These are phyloP conservation scores for Rhodomyrtus psidioides DNA, from an alignment of 441 rosid species.

Conservation along the genomic window DNA sequence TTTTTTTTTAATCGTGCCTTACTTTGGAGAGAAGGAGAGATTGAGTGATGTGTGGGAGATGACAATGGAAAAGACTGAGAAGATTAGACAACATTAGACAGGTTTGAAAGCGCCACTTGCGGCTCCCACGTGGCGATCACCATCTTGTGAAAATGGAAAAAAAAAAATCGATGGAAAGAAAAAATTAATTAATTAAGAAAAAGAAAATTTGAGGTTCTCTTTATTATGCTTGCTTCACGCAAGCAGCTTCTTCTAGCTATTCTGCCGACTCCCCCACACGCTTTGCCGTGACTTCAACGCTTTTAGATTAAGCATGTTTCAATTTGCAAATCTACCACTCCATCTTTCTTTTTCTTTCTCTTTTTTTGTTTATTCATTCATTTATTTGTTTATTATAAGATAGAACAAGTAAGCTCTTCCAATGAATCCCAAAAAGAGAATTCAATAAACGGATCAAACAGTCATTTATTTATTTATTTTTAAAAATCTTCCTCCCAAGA, in stretches of 20 bases:
- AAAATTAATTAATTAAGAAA: neutral
- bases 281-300: conserved; percentile 37
- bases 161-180: neutral
- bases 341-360: too few species aligned
- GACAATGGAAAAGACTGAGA: neutral
- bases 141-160: neutral
- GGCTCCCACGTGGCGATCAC: conserved; percentile 27
- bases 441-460: neutral
- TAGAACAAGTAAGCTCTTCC: neutral
- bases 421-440: neutral
- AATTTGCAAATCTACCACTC: neutral
- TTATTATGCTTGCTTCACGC: conserved; percentile 43
- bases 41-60: neutral
- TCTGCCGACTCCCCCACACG: neutral
- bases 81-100: too few species aligned
- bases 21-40: neutral
- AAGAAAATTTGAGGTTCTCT: neutral
- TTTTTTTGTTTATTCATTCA: neutral
- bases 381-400: neutral
- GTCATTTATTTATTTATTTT: too few species aligned
- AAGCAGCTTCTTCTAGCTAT: conserved; percentile 13
- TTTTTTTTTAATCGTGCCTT: neutral
- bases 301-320: neutral
- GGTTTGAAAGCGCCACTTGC: conserved; percentile 19
- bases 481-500: neutral